phyloP scores from a whole-genome alignment of 495 filamentous ascomycete genomes.

The Podospora fimiseda region DNA sequence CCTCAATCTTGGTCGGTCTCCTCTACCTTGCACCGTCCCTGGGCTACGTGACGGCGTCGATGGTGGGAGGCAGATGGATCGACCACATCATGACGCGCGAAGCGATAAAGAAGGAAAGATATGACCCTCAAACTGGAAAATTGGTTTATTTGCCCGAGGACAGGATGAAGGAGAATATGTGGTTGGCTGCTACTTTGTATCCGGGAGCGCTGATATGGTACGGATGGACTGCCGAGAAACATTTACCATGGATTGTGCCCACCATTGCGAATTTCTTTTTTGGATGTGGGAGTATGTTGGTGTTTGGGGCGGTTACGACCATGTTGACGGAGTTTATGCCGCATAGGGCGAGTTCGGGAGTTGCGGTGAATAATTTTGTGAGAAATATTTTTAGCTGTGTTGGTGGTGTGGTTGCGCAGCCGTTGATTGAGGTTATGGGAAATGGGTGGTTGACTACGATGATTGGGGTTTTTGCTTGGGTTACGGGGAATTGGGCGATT shows the following conservation, averaged over 20 bases:
- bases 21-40: constrained; percentile 76
- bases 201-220: constrained; percentile 64
- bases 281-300: constrained; percentile 81
- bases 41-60: constrained; percentile 68
- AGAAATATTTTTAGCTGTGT: constrained; percentile 82
- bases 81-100: constrained; percentile 85
- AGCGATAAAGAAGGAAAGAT: constrained; percentile 63
- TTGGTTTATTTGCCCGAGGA: constrained; percentile 77
- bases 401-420: constrained; percentile 65
- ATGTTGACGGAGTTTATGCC: constrained; percentile 94
- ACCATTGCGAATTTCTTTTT: constrained; percentile 84
- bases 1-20: constrained; percentile 66
- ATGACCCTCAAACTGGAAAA: constrained; percentile 57
- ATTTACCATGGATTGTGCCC: constrained; percentile 39
- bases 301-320: constrained; percentile 70
- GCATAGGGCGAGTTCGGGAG: constrained; percentile 60
- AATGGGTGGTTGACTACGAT: constrained; percentile 88
- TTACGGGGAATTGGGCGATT: constrained; percentile 49
- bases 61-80: constrained; percentile 79
- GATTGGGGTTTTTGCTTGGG: constrained; percentile 57
- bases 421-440: constrained; percentile 74
- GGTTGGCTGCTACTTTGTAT: constrained; percentile 70
- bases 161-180: constrained; percentile 84
- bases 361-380: constrained; percentile 82
- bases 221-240: constrained; percentile 42